Base-by-base conservation (phyloP, 2,329 filamentous ascomycete genomes). In the Diaporthe ampelina region DNA sequence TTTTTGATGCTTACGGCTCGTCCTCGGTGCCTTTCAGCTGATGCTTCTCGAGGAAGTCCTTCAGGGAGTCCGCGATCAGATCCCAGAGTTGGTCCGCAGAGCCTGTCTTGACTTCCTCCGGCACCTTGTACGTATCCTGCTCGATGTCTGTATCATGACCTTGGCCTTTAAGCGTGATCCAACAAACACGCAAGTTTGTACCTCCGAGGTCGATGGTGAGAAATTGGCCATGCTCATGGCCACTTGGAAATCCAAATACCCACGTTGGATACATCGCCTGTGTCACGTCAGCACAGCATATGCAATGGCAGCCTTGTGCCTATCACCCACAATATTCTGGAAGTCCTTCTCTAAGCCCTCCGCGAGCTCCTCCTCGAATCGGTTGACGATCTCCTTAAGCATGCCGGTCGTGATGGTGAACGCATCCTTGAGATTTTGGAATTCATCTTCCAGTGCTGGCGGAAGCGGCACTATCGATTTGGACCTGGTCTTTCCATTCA, bases 91-190 rank as follows among this genome's bases (percentile, higher is more conserved):
- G 89, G 69, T 93, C 90, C 8, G 91, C 88, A 57, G 86, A 89
- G 19, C 91, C 91, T 5, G 88, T 91, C 82, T 92, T 93, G 74
- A 94, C 84, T 78, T 93, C 89, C 76, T 92, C 88, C 0, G 92
- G 92, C 84, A 94, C 90, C 73, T 88, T 88, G 82, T 93, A 94
- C 80, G 93, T 93, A 74, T 91, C 91, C 83, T 94, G 92, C 78
- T 91, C 90, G 80, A 92, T 92, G 78, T 91, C 89, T 52, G 90
- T 90, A 81, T 90, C 88, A 1, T 72, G 43, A 10, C 50, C 32
- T 21, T 19, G n/a, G 21, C 73, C 73, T 37, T 72, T 67, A 45
- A 83, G 58, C 10, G 80, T 72, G 1, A 83, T 79, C 1, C 80
- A 81, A 29, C 81, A 83, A 15, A 83, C 78, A 17, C 82, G 77